These are phyloP conservation scores for Stellera chamaejasme DNA, from an alignment of 345 rosid species.

Conservation along the genomic window DNA sequence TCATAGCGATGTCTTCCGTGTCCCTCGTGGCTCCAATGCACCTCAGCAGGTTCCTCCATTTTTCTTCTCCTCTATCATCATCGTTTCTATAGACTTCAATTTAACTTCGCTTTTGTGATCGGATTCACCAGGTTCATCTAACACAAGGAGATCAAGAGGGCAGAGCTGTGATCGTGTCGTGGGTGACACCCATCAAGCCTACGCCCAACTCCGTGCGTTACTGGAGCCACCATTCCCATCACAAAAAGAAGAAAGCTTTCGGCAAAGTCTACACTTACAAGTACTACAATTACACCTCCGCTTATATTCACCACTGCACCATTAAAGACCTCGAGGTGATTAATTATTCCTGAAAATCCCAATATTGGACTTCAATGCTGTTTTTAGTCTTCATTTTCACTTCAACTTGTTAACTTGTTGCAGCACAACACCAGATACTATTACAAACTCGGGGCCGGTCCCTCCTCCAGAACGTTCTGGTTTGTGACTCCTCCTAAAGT, in stretches of 20 bases:
- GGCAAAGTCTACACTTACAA: slow-evolving; percentile 48
- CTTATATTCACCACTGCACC: slow-evolving; percentile 77
- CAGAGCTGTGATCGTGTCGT: slow-evolving; percentile 73
- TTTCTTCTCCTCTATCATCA: neutral
- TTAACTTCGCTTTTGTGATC: slow-evolving; percentile 7
- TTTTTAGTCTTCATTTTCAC: neutral
- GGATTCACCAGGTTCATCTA: slow-evolving; percentile 51
- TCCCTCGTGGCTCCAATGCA: slow-evolving; percentile 76
- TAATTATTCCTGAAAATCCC: neutral
- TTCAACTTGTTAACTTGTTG: slow-evolving; percentile 6
- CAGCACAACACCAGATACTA: slow-evolving; percentile 58
- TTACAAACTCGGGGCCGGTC: slow-evolving; percentile 47
- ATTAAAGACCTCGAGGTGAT: slow-evolving; percentile 58
- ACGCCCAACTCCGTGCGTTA: slow-evolving; percentile 58
- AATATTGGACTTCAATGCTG: neutral
- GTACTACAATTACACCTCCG: slow-evolving; percentile 63
- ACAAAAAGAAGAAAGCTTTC: slow-evolving; percentile 27
- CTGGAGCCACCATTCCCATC: slow-evolving; percentile 45
- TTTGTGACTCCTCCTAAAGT: slow-evolving; percentile 58
- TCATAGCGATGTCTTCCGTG: slow-evolving; percentile 57
- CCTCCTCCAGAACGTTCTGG: slow-evolving; percentile 46
- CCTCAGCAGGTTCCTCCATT: slow-evolving; percentile 62
- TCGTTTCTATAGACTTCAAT: neutral
- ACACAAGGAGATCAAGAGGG: slow-evolving; percentile 93
- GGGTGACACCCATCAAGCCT: slow-evolving; percentile 70